Conservation (phyloP, 192 early-diverging fungal genomes). For the Obelidium mucronatum region DNA sequence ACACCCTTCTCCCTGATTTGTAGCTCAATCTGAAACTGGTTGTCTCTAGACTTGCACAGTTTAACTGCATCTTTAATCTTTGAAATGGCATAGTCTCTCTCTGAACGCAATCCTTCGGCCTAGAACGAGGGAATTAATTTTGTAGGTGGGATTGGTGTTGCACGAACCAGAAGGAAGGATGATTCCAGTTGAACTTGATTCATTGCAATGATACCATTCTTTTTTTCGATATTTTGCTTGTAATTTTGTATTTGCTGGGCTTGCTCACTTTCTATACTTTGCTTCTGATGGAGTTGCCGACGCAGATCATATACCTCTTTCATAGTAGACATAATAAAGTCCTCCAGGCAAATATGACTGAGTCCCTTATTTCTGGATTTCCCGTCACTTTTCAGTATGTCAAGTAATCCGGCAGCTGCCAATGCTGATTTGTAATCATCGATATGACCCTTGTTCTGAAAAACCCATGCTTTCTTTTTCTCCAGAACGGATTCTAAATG, state of each 20-base stretch:
- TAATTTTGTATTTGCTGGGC: neutral
- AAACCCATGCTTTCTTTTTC: neutral
- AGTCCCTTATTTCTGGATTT: neutral
- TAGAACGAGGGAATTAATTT: neutral
- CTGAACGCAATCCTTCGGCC: slow-evolving; percentile 1
- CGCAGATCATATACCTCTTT: slow-evolving; percentile 8
- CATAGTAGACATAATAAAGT: neutral
- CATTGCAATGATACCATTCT: neutral
- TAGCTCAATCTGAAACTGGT: slow-evolving; percentile 7
- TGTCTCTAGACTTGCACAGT: neutral
- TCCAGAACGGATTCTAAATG: neutral
- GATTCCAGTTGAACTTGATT: neutral
- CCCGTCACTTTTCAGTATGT: neutral
- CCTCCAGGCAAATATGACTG: neutral
- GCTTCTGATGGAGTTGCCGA: neutral
- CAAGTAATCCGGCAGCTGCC: neutral
- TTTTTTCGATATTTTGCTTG: neutral
- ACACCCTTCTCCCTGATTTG: slow-evolving; percentile 11
- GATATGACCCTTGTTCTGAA: neutral
- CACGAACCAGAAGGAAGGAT: no score
- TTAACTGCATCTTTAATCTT: slow-evolving; percentile 23
- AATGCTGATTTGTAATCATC: slow-evolving; percentile 1
- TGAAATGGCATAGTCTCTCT: slow-evolving; percentile 23
- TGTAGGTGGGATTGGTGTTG: neutral
- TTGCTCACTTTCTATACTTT: neutral